These are phyloP conservation scores for Gentiana macrophylla DNA, from an alignment of 257 asterid species.

Conservation along the genomic window DNA sequence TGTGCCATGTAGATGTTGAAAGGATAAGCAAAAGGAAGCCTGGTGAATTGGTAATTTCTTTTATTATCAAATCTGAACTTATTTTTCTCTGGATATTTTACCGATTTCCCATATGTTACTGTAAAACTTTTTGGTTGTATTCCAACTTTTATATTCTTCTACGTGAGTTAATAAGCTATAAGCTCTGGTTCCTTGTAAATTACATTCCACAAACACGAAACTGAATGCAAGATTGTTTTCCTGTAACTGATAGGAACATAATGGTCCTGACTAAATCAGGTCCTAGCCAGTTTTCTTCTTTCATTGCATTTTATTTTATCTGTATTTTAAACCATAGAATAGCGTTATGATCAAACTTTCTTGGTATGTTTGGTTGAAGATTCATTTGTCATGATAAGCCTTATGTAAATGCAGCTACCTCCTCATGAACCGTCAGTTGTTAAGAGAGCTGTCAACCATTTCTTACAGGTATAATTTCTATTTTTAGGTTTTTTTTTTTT, in stretches of 20 bases:
- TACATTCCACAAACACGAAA: no score
- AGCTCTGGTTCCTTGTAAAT: no score
- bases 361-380: neutral
- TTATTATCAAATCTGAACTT: neutral
- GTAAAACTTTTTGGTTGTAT: no score
- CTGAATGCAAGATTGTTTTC: no score
- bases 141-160: no score
- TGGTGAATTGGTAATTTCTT: constrained; percentile 57
- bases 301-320: no score
- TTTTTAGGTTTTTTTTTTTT: constrained; percentile 2
- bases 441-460: constrained; percentile 75
- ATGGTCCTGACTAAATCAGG: no score
- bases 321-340: no score
- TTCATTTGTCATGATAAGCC: neutral
- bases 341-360: no score
- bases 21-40: constrained; percentile 95
- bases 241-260: no score
- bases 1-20: constrained; percentile 86
- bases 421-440: constrained; percentile 84
- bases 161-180: no score
- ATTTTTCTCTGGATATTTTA: neutral
- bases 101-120: no score
- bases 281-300: neutral
- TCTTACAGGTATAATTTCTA: constrained; percentile 49
- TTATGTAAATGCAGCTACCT: constrained; percentile 49